Evolutionary conservation across 495 filamentous ascomycete genomes (phyloP), one percentile per base, ranked within the genome.

Genomic region (Tuber brumale): DNA sequence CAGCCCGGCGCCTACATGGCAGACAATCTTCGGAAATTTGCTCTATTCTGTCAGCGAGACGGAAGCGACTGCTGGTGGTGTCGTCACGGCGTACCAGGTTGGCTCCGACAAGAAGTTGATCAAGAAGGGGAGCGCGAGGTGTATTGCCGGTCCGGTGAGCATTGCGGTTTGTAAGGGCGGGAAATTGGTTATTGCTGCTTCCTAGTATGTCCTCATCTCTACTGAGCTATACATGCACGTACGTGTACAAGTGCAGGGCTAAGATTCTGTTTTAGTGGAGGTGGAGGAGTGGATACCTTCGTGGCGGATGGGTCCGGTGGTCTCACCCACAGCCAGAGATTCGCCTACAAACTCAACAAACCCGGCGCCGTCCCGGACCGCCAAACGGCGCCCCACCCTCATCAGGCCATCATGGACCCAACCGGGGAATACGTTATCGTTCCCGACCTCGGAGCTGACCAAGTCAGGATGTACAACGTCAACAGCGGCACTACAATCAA

Each of bases 371-470:
- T 85, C 44, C 84, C 88, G 8, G 76, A 74, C 6, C 88, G 89
- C 37, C 92, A 93, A 85, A 87, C 90, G 10, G 84, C 85, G 5
- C 85, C 92, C n/a, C 92, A 91, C 80, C 91, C 92, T 16, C 92
- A 95, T 79, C 84, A 92, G 73, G 88, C 87, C 43, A 79, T 93
- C 77, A 82, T 93, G 39, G 92, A 95, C 81, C 92, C 92, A 23
- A 91, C 90, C 0, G 88, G 86, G 1, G 80, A 85, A 37, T 94
- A 89, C 84, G 79, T 92, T 27, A 76, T 93, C 0, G 86, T 89
- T 12, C 91, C 92, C 16, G 92, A 95, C 75, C 85, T 95, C 9
- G 92, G 92, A 71, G 86, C 89, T 27, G 92, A 95, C 80, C 80
- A 90, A n/a, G 76, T 94, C 69, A 90, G 89, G 73, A 84, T 93